Conservation (phyloP, 2,329 filamentous ascomycete species). For the Tolypocladium inflatum region DNA sequence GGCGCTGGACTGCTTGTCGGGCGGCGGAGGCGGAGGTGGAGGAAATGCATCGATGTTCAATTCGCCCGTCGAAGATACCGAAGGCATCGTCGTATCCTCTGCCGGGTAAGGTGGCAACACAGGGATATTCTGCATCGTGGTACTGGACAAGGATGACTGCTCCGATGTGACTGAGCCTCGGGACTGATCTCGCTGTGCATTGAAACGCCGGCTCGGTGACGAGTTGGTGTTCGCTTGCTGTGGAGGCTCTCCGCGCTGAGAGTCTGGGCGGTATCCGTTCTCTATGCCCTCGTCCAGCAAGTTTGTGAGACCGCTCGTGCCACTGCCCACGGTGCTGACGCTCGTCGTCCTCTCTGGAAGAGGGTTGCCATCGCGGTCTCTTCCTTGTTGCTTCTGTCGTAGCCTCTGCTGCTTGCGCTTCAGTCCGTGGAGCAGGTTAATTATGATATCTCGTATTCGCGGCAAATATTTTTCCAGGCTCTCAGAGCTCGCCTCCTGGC, state of each 20-base stretch:
- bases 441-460: slow-evolving; percentile 94
- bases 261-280: slow-evolving; percentile 36
- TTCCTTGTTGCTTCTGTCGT: slow-evolving; percentile 47
- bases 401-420: slow-evolving; percentile 96
- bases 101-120: slow-evolving; percentile 63
- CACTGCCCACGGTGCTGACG: slow-evolving; percentile 48
- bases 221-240: slow-evolving; percentile 19
- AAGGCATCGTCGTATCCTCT: slow-evolving; percentile 43
- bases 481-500: slow-evolving; percentile 88
- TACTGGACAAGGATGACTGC: slow-evolving; percentile 63
- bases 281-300: slow-evolving; percentile 52
- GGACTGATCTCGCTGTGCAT: slow-evolving; percentile 40
- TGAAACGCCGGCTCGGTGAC: slow-evolving; percentile 39
- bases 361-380: slow-evolving; percentile 40
- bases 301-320: slow-evolving; percentile 43
- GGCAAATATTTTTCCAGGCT: slow-evolving; percentile 92
- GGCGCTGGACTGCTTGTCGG: slow-evolving; percentile 76
- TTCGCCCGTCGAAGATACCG: slow-evolving; percentile 28
- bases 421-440: slow-evolving; percentile 88
- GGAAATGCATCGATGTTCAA: slow-evolving; percentile 57
- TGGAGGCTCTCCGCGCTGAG: slow-evolving; percentile 19
- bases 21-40: slow-evolving; percentile 57
- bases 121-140: slow-evolving; percentile 65
- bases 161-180: slow-evolving; percentile 42
- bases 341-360: slow-evolving; percentile 45